Conservation (phyloP, 805 yeast species). For the Lipomyces kockii region DNA sequence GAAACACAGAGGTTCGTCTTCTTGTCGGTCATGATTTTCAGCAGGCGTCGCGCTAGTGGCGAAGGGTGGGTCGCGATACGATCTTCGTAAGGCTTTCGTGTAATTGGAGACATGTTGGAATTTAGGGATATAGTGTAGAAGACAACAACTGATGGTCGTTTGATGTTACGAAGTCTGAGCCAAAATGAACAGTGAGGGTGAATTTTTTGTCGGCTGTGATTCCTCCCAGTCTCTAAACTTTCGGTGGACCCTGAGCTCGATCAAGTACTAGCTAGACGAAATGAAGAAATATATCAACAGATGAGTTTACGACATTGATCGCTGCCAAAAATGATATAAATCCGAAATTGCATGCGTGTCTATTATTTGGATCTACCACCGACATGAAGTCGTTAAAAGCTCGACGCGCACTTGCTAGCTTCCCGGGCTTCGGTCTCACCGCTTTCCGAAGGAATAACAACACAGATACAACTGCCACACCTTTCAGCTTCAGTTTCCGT, state of each 20-base stretch:
- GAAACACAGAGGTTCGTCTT: slow-evolving; percentile 93
- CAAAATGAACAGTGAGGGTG: too few relatives aligned
- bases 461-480: not conserved
- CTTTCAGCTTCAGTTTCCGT: not conserved
- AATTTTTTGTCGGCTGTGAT: not conserved
- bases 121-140: not conserved
- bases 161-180: not conserved
- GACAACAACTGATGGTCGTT: not conserved
- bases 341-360: not conserved
- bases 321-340: not conserved
- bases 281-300: too few relatives aligned
- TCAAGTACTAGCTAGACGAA: too few relatives aligned
- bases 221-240: not conserved
- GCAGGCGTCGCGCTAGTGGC: slow-evolving; percentile 76
- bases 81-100: slow-evolving; percentile 55
- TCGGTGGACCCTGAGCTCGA: not conserved
- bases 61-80: slow-evolving; percentile 76
- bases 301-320: not conserved
- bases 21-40: slow-evolving; percentile 75
- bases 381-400: not conserved
- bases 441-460: not conserved
- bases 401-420: not conserved
- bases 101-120: slow-evolving; percentile 22
- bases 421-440: not conserved
- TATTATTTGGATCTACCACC: not conserved